Percentiles rank a stretch among this genome's conserved stretches.
These are phyloP conservation scores for Ganoderma lucidum DNA, from an alignment of 1,284 basidiomycete genomes.

Conservation along the genomic window DNA sequence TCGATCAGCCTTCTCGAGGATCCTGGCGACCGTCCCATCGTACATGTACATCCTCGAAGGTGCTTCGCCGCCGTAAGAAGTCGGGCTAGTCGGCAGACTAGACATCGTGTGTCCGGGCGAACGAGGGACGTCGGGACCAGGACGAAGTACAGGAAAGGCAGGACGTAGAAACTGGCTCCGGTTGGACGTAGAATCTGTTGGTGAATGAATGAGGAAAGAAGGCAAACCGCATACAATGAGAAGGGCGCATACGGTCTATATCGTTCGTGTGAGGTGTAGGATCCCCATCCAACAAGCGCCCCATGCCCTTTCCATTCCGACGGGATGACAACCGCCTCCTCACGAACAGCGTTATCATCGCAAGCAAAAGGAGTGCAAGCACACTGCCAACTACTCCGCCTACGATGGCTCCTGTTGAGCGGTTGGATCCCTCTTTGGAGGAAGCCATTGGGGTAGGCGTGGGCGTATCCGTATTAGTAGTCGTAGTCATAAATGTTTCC, in stretches of 20 bases:
- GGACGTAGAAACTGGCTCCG: not conserved
- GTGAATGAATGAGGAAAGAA: not conserved
- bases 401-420: not conserved
- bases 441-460: not conserved
- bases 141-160: not conserved
- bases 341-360: not conserved
- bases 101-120: not conserved
- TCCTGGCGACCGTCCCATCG: not conserved
- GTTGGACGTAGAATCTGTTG: not conserved
- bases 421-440: not conserved
- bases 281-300: not conserved
- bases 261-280: not conserved
- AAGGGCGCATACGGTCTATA: not conserved
- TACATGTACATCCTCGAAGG: not conserved
- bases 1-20: conserved; percentile 5
- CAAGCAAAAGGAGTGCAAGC: not conserved
- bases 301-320: not conserved
- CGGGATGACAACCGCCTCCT: not conserved
- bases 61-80: not conserved
- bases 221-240: not conserved
- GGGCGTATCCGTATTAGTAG: not conserved
- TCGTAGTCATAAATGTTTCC: not conserved
- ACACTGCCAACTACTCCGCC: not conserved
- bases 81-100: conserved; percentile 1
- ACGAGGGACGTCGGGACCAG: not conserved